Evolutionary conservation across 139 green algal genomes (phyloP).

Genomic region (Ostreobium quekettii): DNA sequence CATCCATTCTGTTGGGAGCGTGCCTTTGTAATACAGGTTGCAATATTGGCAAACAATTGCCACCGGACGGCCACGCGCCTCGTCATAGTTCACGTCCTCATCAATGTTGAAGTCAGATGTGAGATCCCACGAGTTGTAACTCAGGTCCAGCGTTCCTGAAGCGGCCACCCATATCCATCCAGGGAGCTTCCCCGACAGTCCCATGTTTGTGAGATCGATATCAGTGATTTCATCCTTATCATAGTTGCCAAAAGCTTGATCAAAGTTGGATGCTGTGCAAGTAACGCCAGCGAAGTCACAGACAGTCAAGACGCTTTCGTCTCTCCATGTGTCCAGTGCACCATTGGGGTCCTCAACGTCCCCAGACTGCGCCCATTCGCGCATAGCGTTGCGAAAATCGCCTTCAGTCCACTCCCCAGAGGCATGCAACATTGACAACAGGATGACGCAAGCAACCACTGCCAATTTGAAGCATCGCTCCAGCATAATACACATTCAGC

Average conservation of each 20-base stretch:
- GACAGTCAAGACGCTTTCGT: neutral
- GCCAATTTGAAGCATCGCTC: too few relatives aligned
- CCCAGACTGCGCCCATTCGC: neutral
- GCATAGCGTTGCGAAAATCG: slow-evolving; percentile 4
- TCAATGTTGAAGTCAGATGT: slow-evolving; percentile 2
- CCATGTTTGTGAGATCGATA: neutral
- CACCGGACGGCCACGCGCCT: too few relatives aligned
- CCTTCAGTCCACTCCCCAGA: neutral
- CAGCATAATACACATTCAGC: too few relatives aligned
- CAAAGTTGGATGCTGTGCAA: too few relatives aligned
- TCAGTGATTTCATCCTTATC: neutral
- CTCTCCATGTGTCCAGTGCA: neutral
- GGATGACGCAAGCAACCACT: too few relatives aligned
- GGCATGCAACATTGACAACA: too few relatives aligned
- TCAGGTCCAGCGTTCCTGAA: neutral
- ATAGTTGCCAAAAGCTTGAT: slow-evolving; percentile 1
- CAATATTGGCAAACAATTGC: too few relatives aligned
- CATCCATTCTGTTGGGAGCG: too few relatives aligned
- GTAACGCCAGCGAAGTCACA: slow-evolving; percentile 5
- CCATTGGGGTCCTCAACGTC: neutral
- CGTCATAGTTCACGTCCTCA: too few relatives aligned
- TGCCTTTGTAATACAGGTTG: too few relatives aligned
- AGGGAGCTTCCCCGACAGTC: neutral
- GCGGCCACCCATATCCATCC: neutral
- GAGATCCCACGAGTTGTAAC: slow-evolving; percentile 3